Conservation (phyloP, 148 eudicot species). For the Camellia granthamiana region DNA sequence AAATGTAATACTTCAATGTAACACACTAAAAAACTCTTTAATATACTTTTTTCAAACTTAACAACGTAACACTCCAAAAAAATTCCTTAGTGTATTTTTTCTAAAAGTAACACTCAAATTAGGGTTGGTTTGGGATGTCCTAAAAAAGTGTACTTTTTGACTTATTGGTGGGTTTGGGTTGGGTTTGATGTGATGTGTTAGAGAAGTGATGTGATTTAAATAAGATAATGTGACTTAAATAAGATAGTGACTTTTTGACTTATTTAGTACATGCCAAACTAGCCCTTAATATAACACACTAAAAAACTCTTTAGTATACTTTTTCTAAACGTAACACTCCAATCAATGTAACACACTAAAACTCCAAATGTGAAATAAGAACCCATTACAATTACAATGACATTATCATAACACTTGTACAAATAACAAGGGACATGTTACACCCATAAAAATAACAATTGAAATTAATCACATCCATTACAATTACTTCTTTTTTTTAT, state of each 20-base stretch:
- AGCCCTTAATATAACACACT: neutral
- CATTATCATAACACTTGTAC: neutral
- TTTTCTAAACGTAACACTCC: neutral
- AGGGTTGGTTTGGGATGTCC: no score
- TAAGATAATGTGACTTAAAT: no score
- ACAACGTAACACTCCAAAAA: neutral
- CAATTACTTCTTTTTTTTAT: neutral
- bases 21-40: no score
- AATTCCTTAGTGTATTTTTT: neutral
- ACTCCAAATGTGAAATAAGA: neutral
- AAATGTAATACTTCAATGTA: no score
- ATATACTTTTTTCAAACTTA: neutral
- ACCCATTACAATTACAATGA: neutral
- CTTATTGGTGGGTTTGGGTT: no score
- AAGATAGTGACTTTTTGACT: no score
- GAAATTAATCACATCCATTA: neutral
- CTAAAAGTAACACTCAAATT: neutral
- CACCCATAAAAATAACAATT: neutral
- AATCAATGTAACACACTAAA: neutral
- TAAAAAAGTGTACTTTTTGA: no score
- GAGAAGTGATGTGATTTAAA: no score
- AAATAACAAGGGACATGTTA: neutral
- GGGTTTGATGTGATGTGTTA: no score
- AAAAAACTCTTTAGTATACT: neutral
- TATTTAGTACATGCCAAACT: no score